Evolutionary conservation across 2,329 filamentous ascomycete genomes (phyloP).

Genomic region (Botrytis pseudocinerea): DNA sequence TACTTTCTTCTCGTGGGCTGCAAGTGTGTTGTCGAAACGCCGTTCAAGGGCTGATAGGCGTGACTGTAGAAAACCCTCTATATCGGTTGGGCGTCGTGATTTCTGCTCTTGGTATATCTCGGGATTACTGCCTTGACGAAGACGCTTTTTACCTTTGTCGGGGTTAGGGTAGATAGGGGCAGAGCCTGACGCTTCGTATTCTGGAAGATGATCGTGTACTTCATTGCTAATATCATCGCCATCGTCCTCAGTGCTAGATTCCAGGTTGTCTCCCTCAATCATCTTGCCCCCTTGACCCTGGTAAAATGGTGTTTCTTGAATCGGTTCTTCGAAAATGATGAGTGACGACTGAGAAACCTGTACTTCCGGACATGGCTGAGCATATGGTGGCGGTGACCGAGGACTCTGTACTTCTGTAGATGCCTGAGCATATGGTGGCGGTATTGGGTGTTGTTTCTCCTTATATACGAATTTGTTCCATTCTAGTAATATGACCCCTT

Average conservation of each 20-base stretch:
- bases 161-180: not conserved
- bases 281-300: slow-evolving; percentile 17
- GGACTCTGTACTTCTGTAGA: not conserved
- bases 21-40: slow-evolving; percentile 4
- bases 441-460: not conserved
- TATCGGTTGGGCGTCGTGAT: slow-evolving; percentile 5
- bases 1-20: not conserved
- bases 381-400: not conserved
- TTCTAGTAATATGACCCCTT: not conserved
- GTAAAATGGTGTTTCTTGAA: not conserved
- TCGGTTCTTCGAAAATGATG: not conserved
- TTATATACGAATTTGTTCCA: not conserved
- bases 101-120: slow-evolving; percentile 8
- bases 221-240: slow-evolving; percentile 4
- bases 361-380: not conserved
- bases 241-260: not conserved
- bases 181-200: slow-evolving; percentile 14
- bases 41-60: slow-evolving; percentile 10
- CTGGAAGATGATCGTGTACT: slow-evolving; percentile 10
- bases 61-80: slow-evolving; percentile 8
- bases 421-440: no score
- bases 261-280: slow-evolving; percentile 12
- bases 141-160: slow-evolving; percentile 15
- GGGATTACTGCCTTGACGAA: slow-evolving; percentile 2
- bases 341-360: not conserved